A percentile compares a stretch with the other conserved stretches of the same genome.
Evolutionary conservation across 202 grass and related monocot species (phyloP).

Genomic region (Saccharum hybrid): DNA sequence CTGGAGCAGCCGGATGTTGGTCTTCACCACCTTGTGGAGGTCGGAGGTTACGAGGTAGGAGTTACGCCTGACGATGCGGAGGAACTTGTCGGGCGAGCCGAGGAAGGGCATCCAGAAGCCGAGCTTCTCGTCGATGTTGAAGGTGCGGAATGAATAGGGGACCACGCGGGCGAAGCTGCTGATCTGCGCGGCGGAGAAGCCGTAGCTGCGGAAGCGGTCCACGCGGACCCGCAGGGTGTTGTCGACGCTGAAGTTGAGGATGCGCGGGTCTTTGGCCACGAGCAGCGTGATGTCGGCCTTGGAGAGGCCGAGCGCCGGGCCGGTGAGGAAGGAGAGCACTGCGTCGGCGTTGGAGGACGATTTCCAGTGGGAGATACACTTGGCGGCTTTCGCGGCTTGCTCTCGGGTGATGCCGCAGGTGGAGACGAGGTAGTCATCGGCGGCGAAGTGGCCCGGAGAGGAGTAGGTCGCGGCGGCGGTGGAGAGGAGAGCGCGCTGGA

Average conservation of each 20-base stretch:
- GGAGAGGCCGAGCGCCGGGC: constrained; percentile 39
- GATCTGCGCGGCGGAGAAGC: constrained; percentile 41
- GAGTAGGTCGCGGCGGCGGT: not conserved
- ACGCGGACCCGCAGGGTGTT: constrained; percentile 43
- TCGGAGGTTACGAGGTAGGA: constrained; percentile 18
- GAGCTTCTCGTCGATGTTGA: constrained; percentile 46
- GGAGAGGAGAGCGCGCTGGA: constrained; percentile 3
- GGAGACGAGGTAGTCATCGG: constrained; percentile 54
- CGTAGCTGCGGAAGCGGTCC: constrained; percentile 27
- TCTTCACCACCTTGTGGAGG: constrained; percentile 41
- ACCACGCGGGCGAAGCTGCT: not conserved
- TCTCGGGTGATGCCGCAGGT: constrained; percentile 42
- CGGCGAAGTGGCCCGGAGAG: constrained; percentile 3
- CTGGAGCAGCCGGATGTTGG: constrained; percentile 49
- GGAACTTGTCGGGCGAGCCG: constrained; percentile 39
- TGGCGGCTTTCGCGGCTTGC: constrained; percentile 37
- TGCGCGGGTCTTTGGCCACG: constrained; percentile 27
- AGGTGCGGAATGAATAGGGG: not conserved
- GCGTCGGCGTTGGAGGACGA: constrained; percentile 34
- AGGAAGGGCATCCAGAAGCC: constrained; percentile 46
- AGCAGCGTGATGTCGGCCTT: constrained; percentile 13
- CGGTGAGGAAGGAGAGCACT: constrained; percentile 46
- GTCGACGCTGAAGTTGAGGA: constrained; percentile 46
- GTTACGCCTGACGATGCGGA: constrained; percentile 36
- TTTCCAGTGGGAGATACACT: constrained; percentile 36